These are phyloP conservation scores for Luzula sylvatica DNA, from an alignment of 176 grass and related monocot species.

Conservation along the genomic window DNA sequence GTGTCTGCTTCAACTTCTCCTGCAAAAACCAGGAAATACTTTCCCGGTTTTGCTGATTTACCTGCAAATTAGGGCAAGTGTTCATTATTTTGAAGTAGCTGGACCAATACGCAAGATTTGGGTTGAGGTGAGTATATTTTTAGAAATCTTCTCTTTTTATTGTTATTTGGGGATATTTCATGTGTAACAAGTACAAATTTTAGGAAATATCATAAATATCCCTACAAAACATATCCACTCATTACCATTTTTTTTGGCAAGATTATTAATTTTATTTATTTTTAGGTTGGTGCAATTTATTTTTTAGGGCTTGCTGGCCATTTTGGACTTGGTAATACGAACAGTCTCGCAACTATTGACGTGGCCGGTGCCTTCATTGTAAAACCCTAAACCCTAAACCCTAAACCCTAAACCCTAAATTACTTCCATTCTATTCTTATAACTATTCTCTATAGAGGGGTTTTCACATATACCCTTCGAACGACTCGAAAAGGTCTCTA, in stretches of 20 bases:
- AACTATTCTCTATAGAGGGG: too few relatives aligned
- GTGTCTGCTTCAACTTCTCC: slow-evolving; percentile 84
- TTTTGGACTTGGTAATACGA: slow-evolving; percentile 90
- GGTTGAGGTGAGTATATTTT: slow-evolving; percentile 64
- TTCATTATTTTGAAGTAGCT: slow-evolving; percentile 46
- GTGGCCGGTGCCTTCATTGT: slow-evolving; percentile 94
- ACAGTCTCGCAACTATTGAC: slow-evolving; percentile 85
- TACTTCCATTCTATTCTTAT: not conserved
- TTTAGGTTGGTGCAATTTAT: slow-evolving; percentile 54
- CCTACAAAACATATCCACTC: slow-evolving; percentile 6
- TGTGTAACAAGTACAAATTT: too few relatives aligned
- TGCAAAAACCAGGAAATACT: slow-evolving; percentile 76
- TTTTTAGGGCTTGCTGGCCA: slow-evolving; percentile 71
- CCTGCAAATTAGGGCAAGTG: slow-evolving; percentile 42
- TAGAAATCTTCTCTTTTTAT: slow-evolving; percentile 3
- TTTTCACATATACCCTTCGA: too few relatives aligned
- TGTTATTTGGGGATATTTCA: slow-evolving; percentile 1
- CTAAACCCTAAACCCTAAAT: not conserved
- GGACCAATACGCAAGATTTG: slow-evolving; percentile 43
- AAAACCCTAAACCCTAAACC: slow-evolving; percentile 7
- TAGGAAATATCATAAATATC: too few relatives aligned
- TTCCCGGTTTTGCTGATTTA: slow-evolving; percentile 79
- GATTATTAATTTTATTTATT: slow-evolving; percentile 6
- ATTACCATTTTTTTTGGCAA: slow-evolving; percentile 13
- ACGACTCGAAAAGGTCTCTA: too few relatives aligned